These are phyloP conservation scores for Scedosporium dehoogii DNA, from an alignment of 2,329 filamentous ascomycete species.

Conservation along the genomic window DNA sequence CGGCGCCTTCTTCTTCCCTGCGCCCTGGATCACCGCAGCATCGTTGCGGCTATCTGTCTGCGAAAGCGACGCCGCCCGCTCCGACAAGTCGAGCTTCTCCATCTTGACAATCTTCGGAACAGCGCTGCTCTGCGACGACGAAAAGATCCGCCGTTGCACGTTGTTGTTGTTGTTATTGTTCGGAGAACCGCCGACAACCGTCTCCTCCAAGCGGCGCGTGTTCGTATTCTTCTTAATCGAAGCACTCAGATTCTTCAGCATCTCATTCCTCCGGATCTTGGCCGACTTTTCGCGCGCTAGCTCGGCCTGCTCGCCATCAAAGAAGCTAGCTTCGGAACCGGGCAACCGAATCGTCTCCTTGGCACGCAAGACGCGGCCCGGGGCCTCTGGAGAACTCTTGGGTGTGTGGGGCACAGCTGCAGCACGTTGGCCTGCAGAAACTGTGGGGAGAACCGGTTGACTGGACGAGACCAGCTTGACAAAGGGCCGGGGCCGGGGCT, in stretches of 20 bases:
- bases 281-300: neutral
- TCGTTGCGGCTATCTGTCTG: neutral
- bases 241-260: neutral
- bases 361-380: neutral
- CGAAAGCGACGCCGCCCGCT: neutral
- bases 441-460: neutral
- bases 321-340: slow-evolving; percentile 3
- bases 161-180: neutral
- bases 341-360: neutral
- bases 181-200: neutral
- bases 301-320: neutral
- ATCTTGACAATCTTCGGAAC: neutral
- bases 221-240: neutral
- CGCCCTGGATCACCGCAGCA: neutral
- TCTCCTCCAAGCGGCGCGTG: too few species aligned
- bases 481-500: neutral
- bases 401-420: neutral
- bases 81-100: neutral
- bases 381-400: neutral
- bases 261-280: neutral
- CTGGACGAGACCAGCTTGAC: neutral
- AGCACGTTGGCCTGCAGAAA: neutral
- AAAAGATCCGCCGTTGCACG: neutral
- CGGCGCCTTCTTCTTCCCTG: neutral
- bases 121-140: neutral